A percentile compares a stretch with the other conserved stretches of the same genome.
Evolutionary conservation across 306 rosid species (phyloP).

Genomic region (Lathyrus oleraceus): DNA sequence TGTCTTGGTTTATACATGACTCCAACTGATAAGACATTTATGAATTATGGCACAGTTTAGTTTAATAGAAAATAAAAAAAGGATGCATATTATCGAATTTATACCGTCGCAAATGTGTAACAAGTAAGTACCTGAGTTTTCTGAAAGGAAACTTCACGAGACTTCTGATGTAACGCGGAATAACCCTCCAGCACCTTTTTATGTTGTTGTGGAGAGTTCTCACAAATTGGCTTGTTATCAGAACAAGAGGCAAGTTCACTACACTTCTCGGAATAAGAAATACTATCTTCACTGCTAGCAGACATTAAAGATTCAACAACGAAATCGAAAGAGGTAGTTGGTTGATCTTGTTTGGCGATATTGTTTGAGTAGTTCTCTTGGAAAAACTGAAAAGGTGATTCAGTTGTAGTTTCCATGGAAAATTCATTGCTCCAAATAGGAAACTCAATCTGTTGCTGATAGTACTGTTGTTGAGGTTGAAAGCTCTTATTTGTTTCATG

Average conservation of each 20-base stretch:
- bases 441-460: neutral
- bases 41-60: neutral
- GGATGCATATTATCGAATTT: neutral
- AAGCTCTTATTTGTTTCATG: neutral
- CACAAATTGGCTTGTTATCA: neutral
- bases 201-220: neutral
- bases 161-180: neutral
- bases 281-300: neutral
- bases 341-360: neutral
- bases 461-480: neutral
- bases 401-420: neutral
- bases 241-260: neutral
- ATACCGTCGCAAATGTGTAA: neutral
- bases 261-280: slow-evolving; percentile 10
- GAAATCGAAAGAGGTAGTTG: slow-evolving; percentile 3
- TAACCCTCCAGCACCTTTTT: neutral
- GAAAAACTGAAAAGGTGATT: neutral
- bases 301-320: slow-evolving; percentile 21
- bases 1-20: neutral
- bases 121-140: neutral
- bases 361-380: neutral
- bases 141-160: neutral
- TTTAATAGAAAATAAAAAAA: neutral
- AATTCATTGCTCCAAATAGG: slow-evolving; percentile 18
- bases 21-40: neutral